Evolutionary conservation across 805 yeast species (phyloP), one percentile per base, ranked within the genome.

Genomic region (Candida qinlingensis): DNA sequence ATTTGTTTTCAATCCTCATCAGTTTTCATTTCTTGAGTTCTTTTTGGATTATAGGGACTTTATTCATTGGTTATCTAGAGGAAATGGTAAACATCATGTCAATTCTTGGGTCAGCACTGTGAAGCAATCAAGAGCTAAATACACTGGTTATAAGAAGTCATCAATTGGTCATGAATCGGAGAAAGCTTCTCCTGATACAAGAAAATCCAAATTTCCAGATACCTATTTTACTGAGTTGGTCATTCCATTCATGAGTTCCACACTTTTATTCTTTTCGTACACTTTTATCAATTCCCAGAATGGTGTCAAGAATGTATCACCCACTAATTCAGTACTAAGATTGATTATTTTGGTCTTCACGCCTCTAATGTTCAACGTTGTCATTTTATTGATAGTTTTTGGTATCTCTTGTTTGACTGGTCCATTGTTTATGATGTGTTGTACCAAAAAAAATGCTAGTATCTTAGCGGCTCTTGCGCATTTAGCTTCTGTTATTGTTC

Each of bases 101-200:
- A 79, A 83, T 59, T 87, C 96, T 0, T 91, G 98, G 98, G 76
- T 84, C 46, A 81, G 80, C 3, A 83, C 74, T 60, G 81, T 81
- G 0, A 83, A 95, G 59, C 72, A 79, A 53, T 77, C 90, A 4
- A 80, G 99, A 68, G 88, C 96, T 8, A 81, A 90, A 60, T 80
- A 87, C 57, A 92, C 98, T 31, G 99, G 99, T 51, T 90, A 80
- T 76, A 91, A 90, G 74, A 75, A 87, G 50, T 81, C 80, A 68
- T 66, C 77, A 51, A 76, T 84, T 44, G 82, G 82, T 26, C 90
- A 83, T 57, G 68, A 67, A 33, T 79, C 89, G 48, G 94, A 85
- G 68, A 73, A 77, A 28, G 77, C 81, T 46, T 80, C 79, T 50
- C 45, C 39, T 7, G 90, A 85, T 55, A 71, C 79, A 27, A 77